Percentiles rank a stretch among this genome's conserved stretches.
These are phyloP conservation scores for Dacryopinax spathularia DNA, from an alignment of 768 basidiomycete species.

Conservation along the genomic window DNA sequence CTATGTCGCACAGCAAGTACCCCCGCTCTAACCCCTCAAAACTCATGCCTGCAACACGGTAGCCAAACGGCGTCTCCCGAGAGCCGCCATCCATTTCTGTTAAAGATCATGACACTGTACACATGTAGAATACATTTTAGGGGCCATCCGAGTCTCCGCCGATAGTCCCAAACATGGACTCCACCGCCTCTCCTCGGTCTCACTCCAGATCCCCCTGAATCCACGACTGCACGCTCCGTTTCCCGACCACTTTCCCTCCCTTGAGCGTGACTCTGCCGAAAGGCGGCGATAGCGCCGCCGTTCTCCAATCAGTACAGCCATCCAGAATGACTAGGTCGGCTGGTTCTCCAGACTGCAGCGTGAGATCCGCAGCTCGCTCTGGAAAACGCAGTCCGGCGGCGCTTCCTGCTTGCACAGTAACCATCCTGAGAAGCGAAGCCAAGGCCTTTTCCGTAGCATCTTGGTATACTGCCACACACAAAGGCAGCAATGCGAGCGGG, in stretches of 20 bases:
- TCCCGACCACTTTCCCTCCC: not conserved
- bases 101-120: no score
- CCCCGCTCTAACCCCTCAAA: no score
- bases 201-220: not conserved
- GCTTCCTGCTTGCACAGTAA: not conserved
- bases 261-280: not conserved
- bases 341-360: not conserved
- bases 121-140: not conserved
- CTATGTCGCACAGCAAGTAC: no score
- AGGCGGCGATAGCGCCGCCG: not conserved
- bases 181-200: no score
- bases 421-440: not conserved
- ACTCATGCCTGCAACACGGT: no score
- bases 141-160: no score
- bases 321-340: not conserved
- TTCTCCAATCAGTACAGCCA: not conserved
- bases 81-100: no score
- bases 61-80: no score
- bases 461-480: constrained; percentile 48
- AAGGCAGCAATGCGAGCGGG: constrained; percentile 43
- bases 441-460: constrained; percentile 27
- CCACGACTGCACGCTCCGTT: not conserved
- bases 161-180: no score
- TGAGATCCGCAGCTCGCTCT: not conserved
- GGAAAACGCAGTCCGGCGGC: not conserved